These are phyloP conservation scores for Chlorella vulgaris DNA, from an alignment of 139 green algal genomes.

Conservation along the genomic window DNA sequence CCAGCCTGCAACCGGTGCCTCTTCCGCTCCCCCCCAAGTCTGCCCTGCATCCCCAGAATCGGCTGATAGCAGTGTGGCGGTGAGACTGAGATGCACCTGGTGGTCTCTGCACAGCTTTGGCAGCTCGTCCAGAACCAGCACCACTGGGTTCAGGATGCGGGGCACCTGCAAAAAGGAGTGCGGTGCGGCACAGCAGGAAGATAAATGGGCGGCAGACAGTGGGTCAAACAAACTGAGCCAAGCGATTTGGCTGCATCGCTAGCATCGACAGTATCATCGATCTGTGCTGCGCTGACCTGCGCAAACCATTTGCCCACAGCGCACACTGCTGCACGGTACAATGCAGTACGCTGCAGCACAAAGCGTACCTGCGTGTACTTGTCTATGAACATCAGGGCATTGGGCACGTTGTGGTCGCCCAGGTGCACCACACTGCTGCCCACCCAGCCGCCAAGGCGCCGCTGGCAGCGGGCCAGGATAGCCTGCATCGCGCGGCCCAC, in stretches of 20 bases:
- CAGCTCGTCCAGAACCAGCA: conserved; percentile 85
- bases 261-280: background rate
- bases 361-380: conserved; percentile 89
- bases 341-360: background rate
- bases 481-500: conserved; percentile 73
- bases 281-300: background rate
- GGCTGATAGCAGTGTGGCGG: background rate
- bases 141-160: conserved; percentile 91
- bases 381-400: conserved; percentile 87
- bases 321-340: background rate
- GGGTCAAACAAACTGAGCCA: background rate
- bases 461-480: conserved; percentile 80
- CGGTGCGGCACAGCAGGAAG: background rate
- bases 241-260: background rate
- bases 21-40: too few species aligned
- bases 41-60: too few species aligned
- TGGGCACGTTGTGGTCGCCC: conserved; percentile 77
- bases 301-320: background rate
- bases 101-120: conserved; percentile 67
- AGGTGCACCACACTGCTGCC: conserved; percentile 92
- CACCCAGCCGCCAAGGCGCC: conserved; percentile 88
- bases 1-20: too few species aligned
- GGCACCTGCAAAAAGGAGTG: conserved; percentile 74
- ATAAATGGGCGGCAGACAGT: background rate
- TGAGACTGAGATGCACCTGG: conserved; percentile 27